Evolutionary conservation across 768 basidiomycete species (phyloP).

Genomic region (Tylopilus sp.): DNA sequence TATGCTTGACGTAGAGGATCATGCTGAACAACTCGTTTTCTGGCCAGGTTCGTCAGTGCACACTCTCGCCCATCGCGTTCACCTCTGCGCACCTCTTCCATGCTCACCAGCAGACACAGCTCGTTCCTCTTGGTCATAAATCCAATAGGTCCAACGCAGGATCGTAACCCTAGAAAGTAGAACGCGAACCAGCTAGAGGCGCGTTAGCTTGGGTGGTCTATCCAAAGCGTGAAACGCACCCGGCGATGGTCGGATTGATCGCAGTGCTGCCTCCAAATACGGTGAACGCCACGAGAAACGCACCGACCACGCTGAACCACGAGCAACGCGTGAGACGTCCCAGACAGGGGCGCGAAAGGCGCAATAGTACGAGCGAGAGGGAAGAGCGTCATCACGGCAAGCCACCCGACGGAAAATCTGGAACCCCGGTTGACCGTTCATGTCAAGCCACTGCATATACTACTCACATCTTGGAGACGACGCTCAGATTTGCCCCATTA

Average conservation of each 20-base stretch:
- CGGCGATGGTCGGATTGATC: conserved; percentile 51
- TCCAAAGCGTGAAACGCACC: conserved; percentile 35
- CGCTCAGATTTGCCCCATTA: conserved; percentile 46
- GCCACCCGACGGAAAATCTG: conserved; percentile 68
- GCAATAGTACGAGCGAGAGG: conserved; percentile 60
- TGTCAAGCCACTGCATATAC: neutral
- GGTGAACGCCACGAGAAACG: conserved; percentile 39
- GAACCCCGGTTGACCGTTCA: neutral
- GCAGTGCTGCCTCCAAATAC: conserved; percentile 61
- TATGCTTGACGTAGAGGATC: conserved; percentile 61
- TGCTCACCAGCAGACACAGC: conserved; percentile 58
- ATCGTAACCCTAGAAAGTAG: conserved; percentile 58
- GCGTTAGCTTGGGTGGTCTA: neutral
- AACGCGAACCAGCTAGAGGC: conserved; percentile 55
- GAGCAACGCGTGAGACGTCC: conserved; percentile 41
- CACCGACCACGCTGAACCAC: conserved; percentile 38
- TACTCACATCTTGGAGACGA: conserved; percentile 58
- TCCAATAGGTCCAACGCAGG: conserved; percentile 56
- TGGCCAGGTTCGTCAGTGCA: conserved; percentile 23
- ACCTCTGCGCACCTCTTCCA: conserved; percentile 62
- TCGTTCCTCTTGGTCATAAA: conserved; percentile 59
- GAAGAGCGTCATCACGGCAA: conserved; percentile 62
- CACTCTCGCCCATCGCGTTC: neutral
- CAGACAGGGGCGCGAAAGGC: conserved; percentile 63
- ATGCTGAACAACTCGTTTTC: conserved; percentile 68